A percentile compares a stretch with the other conserved stretches of the same genome.
phyloP scores from a whole-genome alignment of 306 rosid species.

The Comarum palustre region DNA sequence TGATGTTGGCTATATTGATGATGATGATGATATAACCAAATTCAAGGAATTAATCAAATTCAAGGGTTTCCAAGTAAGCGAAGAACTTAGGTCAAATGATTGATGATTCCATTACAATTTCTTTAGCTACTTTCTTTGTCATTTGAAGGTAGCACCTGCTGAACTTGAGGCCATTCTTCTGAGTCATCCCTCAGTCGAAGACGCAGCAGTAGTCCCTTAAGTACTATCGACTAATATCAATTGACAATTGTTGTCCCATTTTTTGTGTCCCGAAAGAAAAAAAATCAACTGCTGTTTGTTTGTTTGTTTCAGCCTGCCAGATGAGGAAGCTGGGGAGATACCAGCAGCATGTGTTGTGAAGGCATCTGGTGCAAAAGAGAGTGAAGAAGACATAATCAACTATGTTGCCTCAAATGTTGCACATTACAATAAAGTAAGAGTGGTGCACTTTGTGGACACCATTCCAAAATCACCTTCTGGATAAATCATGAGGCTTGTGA shows the following conservation, averaged over 20 bases:
- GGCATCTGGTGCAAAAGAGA: slow-evolving; percentile 50
- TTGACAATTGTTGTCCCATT: not conserved
- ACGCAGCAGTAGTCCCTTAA: slow-evolving; percentile 94
- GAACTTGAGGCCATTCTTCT: slow-evolving; percentile 88
- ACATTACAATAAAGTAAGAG: slow-evolving; percentile 71
- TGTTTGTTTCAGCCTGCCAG: slow-evolving; percentile 49
- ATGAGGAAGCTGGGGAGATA: slow-evolving; percentile 90
- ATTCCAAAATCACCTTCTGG: slow-evolving; percentile 94
- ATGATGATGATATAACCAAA: slow-evolving; percentile 57
- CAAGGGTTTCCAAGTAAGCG: slow-evolving; percentile 58
- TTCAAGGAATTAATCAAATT: slow-evolving; percentile 50
- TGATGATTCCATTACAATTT: not conserved
- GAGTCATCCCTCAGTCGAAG: slow-evolving; percentile 72
- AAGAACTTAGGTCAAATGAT: not conserved
- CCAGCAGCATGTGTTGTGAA: slow-evolving; percentile 82
- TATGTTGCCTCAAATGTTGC: slow-evolving; percentile 77
- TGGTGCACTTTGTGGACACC: slow-evolving; percentile 67
- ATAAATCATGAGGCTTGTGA: slow-evolving; percentile 77
- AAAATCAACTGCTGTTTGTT: not conserved
- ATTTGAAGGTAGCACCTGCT: slow-evolving; percentile 83
- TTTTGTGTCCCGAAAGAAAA: not conserved
- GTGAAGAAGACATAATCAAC: slow-evolving; percentile 63
- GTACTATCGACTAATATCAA: slow-evolving; percentile 12
- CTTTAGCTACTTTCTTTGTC: not conserved
- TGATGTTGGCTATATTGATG: slow-evolving; percentile 78